Conservation (phyloP, 257 asterid species). For the Nemophila menziesii region DNA sequence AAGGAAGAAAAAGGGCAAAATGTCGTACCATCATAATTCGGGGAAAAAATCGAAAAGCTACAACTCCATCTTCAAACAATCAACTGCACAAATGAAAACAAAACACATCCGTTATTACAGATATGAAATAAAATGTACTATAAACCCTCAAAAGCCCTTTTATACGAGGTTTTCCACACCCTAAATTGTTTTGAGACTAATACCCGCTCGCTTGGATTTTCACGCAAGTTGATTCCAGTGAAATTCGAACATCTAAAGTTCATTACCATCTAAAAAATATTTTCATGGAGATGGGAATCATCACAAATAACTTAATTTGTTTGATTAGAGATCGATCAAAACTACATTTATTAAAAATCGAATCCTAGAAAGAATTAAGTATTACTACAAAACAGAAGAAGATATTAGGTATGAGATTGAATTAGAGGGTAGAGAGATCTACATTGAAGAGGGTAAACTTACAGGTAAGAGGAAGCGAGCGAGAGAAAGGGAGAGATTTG, state of each 20-base stretch:
- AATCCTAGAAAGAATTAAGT: too few relatives aligned
- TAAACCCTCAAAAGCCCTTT: neutral
- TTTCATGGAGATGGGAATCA: neutral
- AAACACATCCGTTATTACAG: too few relatives aligned
- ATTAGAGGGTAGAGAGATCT: constrained; percentile 11
- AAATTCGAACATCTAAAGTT: too few relatives aligned
- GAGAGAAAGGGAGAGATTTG: constrained; percentile 12
- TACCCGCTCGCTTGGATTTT: too few relatives aligned
- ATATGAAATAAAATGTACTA: neutral
- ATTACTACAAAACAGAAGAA: too few relatives aligned
- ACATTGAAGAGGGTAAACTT: constrained; percentile 3
- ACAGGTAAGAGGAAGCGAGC: constrained; percentile 7
- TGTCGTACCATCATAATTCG: constrained; percentile 24
- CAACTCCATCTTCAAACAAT: constrained; percentile 13
- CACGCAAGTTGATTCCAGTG: too few relatives aligned
- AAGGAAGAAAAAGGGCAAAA: neutral
- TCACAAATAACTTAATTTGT: neutral
- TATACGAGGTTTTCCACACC: too few relatives aligned
- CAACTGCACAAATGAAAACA: constrained; percentile 14
- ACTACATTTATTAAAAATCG: neutral
- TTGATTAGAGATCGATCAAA: neutral
- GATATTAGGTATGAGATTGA: neutral
- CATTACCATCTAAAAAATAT: too few relatives aligned
- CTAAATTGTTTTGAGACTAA: too few relatives aligned
- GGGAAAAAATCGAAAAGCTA: constrained; percentile 12